phyloP scores from a whole-genome alignment of 306 rosid genomes.

The Sophora flavescens region DNA sequence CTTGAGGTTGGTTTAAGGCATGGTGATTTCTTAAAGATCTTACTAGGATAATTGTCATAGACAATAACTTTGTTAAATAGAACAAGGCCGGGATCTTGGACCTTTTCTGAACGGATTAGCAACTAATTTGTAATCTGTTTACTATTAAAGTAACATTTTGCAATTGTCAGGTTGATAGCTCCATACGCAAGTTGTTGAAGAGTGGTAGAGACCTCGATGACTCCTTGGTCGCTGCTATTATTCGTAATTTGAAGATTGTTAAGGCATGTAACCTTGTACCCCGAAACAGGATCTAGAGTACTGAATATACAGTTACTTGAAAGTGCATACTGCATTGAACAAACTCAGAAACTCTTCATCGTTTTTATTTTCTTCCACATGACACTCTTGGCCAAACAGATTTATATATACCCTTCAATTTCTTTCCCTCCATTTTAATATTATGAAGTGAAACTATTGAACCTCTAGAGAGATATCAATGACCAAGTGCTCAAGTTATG shows the following conservation, averaged over 20 bases:
- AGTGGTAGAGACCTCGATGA: conserved; percentile 80
- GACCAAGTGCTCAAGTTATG: conserved; percentile 2
- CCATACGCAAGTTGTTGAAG: conserved; percentile 68
- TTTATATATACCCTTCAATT: conserved; percentile 7
- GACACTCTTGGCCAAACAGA: conserved; percentile 14
- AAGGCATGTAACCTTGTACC: conserved; percentile 63
- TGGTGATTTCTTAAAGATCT: conserved; percentile 34
- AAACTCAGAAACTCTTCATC: neutral
- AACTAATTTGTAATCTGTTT: conserved; percentile 21
- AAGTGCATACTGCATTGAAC: neutral
- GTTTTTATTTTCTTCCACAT: conserved; percentile 18
- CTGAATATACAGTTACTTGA: conserved; percentile 32
- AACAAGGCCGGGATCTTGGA: conserved; percentile 27
- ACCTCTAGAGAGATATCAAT: conserved; percentile 24
- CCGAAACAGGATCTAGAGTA: conserved; percentile 31
- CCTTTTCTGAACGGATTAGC: conserved; percentile 11
- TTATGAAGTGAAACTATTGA: conserved; percentile 14
- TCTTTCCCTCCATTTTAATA: conserved; percentile 11
- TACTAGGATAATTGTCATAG: conserved; percentile 18
- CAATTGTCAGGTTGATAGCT: conserved; percentile 65
- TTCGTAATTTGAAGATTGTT: conserved; percentile 84
- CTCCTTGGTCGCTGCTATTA: conserved; percentile 72
- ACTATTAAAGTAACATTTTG: conserved; percentile 27
- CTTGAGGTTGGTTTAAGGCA: conserved; percentile 74
- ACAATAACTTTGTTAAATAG: conserved; percentile 20